Evolutionary conservation across 768 basidiomycete genomes (phyloP), one percentile per base, ranked within the genome.

Genomic region (Gautieria morchelliformis): DNA sequence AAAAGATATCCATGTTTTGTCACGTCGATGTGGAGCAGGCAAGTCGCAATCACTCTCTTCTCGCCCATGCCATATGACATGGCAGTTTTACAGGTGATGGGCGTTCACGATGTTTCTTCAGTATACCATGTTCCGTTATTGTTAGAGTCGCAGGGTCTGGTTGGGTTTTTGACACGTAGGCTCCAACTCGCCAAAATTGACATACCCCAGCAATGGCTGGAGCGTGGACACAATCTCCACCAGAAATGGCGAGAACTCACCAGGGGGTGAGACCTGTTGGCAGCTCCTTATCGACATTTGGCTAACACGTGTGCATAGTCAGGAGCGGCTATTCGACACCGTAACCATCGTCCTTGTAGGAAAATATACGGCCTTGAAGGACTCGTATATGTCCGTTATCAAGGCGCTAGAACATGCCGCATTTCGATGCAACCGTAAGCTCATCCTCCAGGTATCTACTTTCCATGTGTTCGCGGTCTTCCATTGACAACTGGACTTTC

Each of bases 1-100:
- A 85, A 66, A 99, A 99, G 71, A 95, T 99, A 42, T 93, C 92
- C 60, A 97, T 98, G 94, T 98, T 98, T 78, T 97, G 95, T 71
- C 95, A 99, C 65, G 95, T 99, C 63, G 74, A 83, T 3, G 75
- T 85, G 3, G 85, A 90, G 64, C 89, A 91, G 65, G 56, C 42
- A 57, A n/a, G 56, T 46, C 14, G 47, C 35, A 9, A 33, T 11
- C 8, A 14, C 6, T 52, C 1, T 22, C 46, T 30, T 30, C 8
- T 44, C 9, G 33, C 22, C 14, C 14, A 37, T 20, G 32, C 44
- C 39, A 44, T 53, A n/a, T 53, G 27, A 53, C 22, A 27, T 15
- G 9, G 52, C 33, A 35, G 37, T 19, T 45, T 35, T 20, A 22
- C 75, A 78, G 65, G 95, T 98, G 41, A 78, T 99, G 52, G 95